Conservation (phyloP, 1,284 basidiomycete genomes). For the Cutaneotrichosporon sp. region DNA sequence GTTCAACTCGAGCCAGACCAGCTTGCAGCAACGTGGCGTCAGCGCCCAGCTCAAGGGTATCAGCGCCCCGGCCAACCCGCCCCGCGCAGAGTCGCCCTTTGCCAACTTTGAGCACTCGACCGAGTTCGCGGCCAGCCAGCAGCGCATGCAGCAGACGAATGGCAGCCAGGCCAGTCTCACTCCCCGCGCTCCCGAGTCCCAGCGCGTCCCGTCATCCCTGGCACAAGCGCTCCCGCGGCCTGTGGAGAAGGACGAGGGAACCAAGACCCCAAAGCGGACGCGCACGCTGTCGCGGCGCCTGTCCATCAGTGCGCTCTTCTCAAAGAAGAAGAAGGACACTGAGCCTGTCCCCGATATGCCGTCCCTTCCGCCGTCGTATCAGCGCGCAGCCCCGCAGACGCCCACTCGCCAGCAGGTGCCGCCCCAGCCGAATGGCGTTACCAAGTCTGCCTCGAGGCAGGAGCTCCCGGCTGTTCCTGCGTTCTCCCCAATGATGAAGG, state of each 20-base stretch:
- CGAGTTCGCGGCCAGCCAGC: background rate
- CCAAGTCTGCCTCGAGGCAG: conserved; percentile 4
- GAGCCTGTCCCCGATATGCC: conserved; percentile 16
- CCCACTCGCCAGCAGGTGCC: background rate
- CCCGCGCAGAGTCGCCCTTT: background rate
- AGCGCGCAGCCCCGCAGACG: background rate
- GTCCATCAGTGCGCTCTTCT: conserved; percentile 14
- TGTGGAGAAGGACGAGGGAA: conserved; percentile 7
- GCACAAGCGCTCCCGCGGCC: background rate
- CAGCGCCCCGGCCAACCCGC: background rate
- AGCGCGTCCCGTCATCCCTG: background rate
- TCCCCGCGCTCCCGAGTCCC: background rate
- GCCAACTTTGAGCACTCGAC: conserved; percentile 7
- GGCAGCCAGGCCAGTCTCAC: background rate
- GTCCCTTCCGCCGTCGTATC: conserved; percentile 9
- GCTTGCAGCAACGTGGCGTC: conserved; percentile 1
- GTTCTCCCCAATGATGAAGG: background rate
- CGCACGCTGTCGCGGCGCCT: conserved; percentile 19
- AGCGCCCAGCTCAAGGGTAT: conserved; percentile 6
- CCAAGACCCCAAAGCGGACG: conserved; percentile 11
- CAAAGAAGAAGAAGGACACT: conserved; percentile 13
- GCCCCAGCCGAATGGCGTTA: conserved; percentile 1
- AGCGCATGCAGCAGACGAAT: background rate
- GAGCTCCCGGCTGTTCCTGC: background rate
- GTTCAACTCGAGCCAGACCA: conserved; percentile 17